Conservation (phyloP, 179 eudicot species). For the Gypsophila paniculata region DNA sequence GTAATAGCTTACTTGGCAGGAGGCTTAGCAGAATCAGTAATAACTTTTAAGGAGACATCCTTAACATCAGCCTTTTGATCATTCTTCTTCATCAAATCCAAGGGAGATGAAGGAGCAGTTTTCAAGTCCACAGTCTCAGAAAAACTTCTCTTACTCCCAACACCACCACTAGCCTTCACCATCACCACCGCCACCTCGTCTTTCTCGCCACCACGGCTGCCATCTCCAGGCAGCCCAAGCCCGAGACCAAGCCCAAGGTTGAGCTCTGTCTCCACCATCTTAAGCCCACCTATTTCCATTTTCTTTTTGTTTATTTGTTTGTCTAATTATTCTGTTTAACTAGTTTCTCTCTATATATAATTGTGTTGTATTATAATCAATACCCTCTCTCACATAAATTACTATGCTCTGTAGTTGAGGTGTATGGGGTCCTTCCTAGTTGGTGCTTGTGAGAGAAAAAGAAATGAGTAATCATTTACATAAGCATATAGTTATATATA, state of each 20-base stretch:
- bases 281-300: conserved; percentile 34
- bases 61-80: conserved; percentile 17
- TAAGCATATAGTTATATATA: conserved; percentile 6
- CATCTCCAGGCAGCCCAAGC: conserved; percentile 27
- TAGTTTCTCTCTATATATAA: conserved; percentile 17
- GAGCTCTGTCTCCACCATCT: conserved; percentile 67
- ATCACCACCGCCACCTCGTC: conserved; percentile 18
- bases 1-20: conserved; percentile 60
- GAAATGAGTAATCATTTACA: neutral
- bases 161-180: conserved; percentile 21
- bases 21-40: conserved; percentile 48
- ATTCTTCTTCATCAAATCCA: conserved; percentile 31
- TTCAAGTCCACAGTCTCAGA: conserved; percentile 60
- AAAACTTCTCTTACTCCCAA: conserved; percentile 56
- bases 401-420: conserved; percentile 31
- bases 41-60: conserved; percentile 15
- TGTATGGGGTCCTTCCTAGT: conserved; percentile 37
- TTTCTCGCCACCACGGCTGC: conserved; percentile 25
- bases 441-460: conserved; percentile 26
- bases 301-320: neutral
- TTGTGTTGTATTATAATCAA: conserved; percentile 14
- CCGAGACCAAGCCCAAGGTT: conserved; percentile 35
- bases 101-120: conserved; percentile 25
- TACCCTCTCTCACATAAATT: neutral
- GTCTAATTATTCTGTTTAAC: neutral